phyloP scores from a whole-genome alignment of 129 eudicot species.

The Rutidosis leptorrhynchoides region DNA sequence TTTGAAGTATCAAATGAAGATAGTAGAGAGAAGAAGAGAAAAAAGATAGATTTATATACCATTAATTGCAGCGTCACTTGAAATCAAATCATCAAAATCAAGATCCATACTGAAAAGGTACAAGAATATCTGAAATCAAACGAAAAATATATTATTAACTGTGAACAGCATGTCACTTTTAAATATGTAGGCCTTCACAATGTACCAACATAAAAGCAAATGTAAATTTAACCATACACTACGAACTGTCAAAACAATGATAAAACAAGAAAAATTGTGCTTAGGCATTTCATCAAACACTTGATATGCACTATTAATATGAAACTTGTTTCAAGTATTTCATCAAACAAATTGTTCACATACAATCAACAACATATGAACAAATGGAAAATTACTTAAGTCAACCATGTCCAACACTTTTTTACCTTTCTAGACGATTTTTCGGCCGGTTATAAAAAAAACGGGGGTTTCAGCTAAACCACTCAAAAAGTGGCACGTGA shows the following conservation, averaged over 20 bases:
- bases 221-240: not conserved
- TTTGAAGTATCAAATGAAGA: constrained; percentile 11
- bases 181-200: not conserved
- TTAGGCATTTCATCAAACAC: constrained; percentile 18
- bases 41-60: constrained; percentile 19
- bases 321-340: not conserved
- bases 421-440: too few species aligned
- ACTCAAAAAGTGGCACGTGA: too few species aligned
- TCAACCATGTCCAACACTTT: too few species aligned
- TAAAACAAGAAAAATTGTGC: not conserved
- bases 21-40: not conserved
- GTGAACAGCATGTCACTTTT: constrained; percentile 8
- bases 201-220: not conserved
- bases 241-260: not conserved
- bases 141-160: not conserved
- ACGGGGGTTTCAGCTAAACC: too few species aligned
- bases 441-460: too few species aligned
- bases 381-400: too few species aligned
- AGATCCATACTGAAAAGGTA: constrained; percentile 24
- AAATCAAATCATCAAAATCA: constrained; percentile 26
- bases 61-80: constrained; percentile 32
- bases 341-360: not conserved
- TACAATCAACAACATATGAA: not conserved
- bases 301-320: not conserved
- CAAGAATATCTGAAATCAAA: constrained; percentile 20